Evolutionary conservation across 805 yeast species (phyloP).

Genomic region (Candida silvatica): DNA sequence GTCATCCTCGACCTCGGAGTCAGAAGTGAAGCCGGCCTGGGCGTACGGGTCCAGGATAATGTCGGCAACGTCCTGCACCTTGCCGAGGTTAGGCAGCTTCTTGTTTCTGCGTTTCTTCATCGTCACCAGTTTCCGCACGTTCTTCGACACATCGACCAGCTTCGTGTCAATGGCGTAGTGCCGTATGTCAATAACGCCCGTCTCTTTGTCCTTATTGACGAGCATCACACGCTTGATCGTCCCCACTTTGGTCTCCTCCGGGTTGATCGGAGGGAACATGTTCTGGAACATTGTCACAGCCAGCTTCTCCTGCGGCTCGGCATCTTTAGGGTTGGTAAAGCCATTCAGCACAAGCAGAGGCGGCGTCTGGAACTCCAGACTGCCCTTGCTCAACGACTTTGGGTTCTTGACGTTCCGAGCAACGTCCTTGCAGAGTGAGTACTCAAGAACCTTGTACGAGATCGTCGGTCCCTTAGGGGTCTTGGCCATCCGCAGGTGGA

Average conservation of each 20-base stretch:
- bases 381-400: conserved; percentile 61
- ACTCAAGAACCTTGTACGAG: conserved; percentile 68
- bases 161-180: conserved; percentile 87
- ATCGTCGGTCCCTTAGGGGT: conserved; percentile 94
- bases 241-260: conserved; percentile 65
- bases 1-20: conserved; percentile 91
- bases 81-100: conserved; percentile 60
- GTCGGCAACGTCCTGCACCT: conserved; percentile 71
- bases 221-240: conserved; percentile 79
- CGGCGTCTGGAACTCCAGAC: conserved; percentile 60
- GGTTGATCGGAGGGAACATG: conserved; percentile 92
- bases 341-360: conserved; percentile 92
- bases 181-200: conserved; percentile 73
- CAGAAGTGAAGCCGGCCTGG: conserved; percentile 71
- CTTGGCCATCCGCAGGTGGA: conserved; percentile 75
- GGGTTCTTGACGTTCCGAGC: conserved; percentile 64
- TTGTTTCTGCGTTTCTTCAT: conserved; percentile 54
- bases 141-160: conserved; percentile 67
- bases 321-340: conserved; percentile 60
- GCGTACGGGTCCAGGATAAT: conserved; percentile 77
- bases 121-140: conserved; percentile 60
- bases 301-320: conserved; percentile 67
- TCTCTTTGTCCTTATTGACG: conserved; percentile 62
- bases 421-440: conserved; percentile 79
- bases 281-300: conserved; percentile 87